phyloP scores from a whole-genome alignment of 148 eudicot species.

The Vaccinium macrocarpon region DNA sequence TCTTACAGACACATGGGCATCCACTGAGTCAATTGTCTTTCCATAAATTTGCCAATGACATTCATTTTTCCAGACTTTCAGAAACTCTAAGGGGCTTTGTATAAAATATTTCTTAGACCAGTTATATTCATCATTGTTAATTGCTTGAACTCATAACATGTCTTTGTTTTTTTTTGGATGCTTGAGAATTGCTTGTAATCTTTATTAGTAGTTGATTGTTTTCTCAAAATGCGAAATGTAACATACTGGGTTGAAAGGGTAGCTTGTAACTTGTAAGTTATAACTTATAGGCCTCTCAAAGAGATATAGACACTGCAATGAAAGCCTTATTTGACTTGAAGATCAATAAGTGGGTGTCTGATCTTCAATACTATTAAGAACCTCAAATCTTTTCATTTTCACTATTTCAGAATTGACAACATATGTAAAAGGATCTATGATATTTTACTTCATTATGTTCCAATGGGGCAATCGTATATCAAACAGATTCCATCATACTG shows the following conservation, averaged over 20 bases:
- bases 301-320: neutral
- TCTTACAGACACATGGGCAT: neutral
- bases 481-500: too few relatives aligned
- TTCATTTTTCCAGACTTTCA: too few relatives aligned
- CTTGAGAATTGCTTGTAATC: neutral
- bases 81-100: too few relatives aligned
- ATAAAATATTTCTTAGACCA: too few relatives aligned
- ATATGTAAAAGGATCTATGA: neutral
- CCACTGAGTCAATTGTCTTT: too few relatives aligned
- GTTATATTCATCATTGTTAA: too few relatives aligned
- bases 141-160: neutral
- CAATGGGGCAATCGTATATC: too few relatives aligned
- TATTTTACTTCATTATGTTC: neutral
- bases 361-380: neutral
- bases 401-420: neutral
- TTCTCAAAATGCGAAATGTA: neutral
- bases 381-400: neutral
- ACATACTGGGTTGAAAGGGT: neutral
- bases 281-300: neutral
- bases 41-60: too few relatives aligned
- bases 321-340: neutral
- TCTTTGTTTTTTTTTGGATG: neutral
- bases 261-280: neutral
- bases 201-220: neutral
- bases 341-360: neutral